Evolutionary conservation across 352 stramenopile genomes (phyloP).

Genomic region (Globisporangium radiosum): DNA sequence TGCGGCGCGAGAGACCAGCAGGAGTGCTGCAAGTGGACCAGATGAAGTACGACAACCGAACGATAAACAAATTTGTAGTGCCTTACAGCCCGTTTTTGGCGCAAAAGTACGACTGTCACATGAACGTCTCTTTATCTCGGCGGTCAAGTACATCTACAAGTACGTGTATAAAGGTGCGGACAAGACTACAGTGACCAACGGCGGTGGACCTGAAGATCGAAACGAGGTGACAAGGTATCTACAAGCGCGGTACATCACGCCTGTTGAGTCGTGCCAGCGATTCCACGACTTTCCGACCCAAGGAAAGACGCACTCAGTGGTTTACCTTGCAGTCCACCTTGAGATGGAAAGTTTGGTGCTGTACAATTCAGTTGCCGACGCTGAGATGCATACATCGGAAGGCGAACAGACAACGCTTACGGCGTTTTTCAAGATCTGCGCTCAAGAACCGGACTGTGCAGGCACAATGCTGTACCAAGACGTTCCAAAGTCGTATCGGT

Average conservation of each 20-base stretch:
- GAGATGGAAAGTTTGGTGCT: background rate
- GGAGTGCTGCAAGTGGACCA: background rate
- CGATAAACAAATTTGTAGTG: background rate
- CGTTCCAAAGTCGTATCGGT: background rate
- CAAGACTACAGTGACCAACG: background rate
- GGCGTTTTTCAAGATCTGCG: constrained; percentile 1
- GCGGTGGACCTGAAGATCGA: background rate
- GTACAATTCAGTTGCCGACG: background rate
- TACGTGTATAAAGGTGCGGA: background rate
- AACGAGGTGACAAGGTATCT: constrained; percentile 26
- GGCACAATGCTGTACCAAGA: background rate
- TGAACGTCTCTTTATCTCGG: background rate
- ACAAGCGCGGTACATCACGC: constrained; percentile 23
- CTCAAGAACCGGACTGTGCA: background rate
- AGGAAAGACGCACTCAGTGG: constrained; percentile 13
- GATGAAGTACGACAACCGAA: background rate
- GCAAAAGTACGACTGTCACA: constrained; percentile 1
- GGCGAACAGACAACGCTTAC: constrained; percentile 3
- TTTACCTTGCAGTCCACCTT: constrained; percentile 10
- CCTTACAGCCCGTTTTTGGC: background rate
- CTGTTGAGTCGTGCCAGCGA: constrained; percentile 19
- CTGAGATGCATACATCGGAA: background rate
- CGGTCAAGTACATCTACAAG: constrained; percentile 2
- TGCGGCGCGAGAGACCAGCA: background rate
- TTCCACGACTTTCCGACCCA: constrained; percentile 21